A percentile compares a stretch with the other conserved stretches of the same genome.
phyloP scores from a whole-genome alignment of 345 rosid genomes.

The Camelina sativa region DNA sequence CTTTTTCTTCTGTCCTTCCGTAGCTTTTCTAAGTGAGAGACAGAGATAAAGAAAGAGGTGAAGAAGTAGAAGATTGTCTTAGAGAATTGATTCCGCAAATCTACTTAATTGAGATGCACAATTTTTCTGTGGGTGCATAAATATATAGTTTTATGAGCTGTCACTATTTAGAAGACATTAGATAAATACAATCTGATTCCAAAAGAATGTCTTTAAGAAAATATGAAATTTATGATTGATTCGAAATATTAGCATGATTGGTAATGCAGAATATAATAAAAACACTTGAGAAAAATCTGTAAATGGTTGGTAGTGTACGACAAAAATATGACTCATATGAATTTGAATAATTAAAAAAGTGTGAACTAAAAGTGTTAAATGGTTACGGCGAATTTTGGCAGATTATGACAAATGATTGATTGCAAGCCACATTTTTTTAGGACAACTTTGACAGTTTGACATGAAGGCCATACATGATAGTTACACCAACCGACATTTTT shows the following conservation, averaged over 20 bases:
- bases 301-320: slow-evolving; percentile 14
- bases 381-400: slow-evolving; percentile 18
- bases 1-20: slow-evolving; percentile 61
- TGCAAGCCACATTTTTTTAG: too few relatives aligned
- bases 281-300: slow-evolving; percentile 7
- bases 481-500: too few relatives aligned
- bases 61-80: slow-evolving; percentile 15
- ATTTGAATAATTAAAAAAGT: slow-evolving; percentile 22
- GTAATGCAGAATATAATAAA: neutral
- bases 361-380: neutral
- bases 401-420: neutral
- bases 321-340: slow-evolving; percentile 12
- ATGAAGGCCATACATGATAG: too few relatives aligned
- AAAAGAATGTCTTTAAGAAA: neutral
- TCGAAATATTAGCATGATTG: slow-evolving; percentile 6
- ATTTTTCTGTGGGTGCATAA: slow-evolving; percentile 7
- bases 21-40: slow-evolving; percentile 30
- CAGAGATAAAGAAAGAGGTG: neutral
- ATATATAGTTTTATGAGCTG: slow-evolving; percentile 12
- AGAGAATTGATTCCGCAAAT: slow-evolving; percentile 8
- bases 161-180: slow-evolving; percentile 20
- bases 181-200: slow-evolving; percentile 1
- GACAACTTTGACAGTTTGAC: too few relatives aligned
- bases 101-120: slow-evolving; percentile 36
- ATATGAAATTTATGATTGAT: neutral